These are phyloP conservation scores for Verticillium dahliae DNA, from an alignment of 2,329 filamentous ascomycete species.

Conservation along the genomic window DNA sequence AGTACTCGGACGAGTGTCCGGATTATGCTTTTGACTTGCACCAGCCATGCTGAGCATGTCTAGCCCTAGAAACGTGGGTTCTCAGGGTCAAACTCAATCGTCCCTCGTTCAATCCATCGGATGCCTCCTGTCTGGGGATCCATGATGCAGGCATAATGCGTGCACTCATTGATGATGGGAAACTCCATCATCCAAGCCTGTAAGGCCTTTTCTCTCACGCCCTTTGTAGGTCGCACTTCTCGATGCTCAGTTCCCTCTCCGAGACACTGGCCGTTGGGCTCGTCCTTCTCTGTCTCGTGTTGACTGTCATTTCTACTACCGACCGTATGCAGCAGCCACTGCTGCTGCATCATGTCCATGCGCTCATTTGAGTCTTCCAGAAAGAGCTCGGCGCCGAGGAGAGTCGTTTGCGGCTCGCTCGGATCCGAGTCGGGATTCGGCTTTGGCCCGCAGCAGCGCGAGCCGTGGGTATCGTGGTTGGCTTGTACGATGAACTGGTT, in stretches of 20 bases:
- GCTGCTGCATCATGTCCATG: constrained; percentile 6
- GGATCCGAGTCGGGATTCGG: background rate
- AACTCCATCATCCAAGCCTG: constrained; percentile 40
- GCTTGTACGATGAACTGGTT: constrained; percentile 47
- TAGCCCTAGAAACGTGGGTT: background rate
- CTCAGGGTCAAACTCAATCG: background rate
- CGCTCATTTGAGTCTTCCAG: constrained; percentile 18
- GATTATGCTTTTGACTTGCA: too few relatives aligned
- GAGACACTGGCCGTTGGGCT: constrained; percentile 4
- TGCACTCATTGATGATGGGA: constrained; percentile 49
- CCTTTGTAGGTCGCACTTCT: constrained; percentile 12
- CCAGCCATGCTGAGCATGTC: too few relatives aligned
- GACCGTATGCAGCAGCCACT: constrained; percentile 4
- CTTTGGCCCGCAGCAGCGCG: background rate
- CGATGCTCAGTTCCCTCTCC: constrained; percentile 1
- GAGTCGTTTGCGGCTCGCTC: constrained; percentile 1
- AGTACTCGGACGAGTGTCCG: too few relatives aligned
- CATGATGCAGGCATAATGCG: constrained; percentile 52
- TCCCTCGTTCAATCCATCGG: constrained; percentile 27
- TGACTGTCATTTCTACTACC: background rate
- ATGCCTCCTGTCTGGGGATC: constrained; percentile 43
- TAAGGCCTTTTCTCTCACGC: constrained; percentile 24
- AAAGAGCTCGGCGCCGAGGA: constrained; percentile 16
- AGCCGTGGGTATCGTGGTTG: constrained; percentile 41
- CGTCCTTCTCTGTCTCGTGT: background rate